Percentiles rank a stretch among this genome's conserved stretches.
Evolutionary conservation across 352 stramenopile genomes (phyloP).

Genomic region (Phytophthora idaei): DNA sequence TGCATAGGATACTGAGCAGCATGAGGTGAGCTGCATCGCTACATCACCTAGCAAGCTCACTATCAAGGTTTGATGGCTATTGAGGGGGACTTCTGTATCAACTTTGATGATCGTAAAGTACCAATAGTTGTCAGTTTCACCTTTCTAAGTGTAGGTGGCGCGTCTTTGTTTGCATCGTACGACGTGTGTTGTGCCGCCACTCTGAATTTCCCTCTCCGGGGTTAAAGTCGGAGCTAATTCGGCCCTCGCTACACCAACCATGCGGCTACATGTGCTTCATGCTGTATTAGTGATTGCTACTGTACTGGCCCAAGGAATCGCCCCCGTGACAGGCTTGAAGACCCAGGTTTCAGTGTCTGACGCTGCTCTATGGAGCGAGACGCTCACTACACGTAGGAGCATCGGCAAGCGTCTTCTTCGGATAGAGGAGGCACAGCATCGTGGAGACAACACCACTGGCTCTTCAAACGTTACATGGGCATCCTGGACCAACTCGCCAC

Average conservation of each 20-base stretch:
- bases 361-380: neutral
- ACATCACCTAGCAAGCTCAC: too few species aligned
- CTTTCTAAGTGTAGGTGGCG: too few species aligned
- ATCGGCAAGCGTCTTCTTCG: neutral
- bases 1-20: too few species aligned
- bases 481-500: neutral
- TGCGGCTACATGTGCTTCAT: neutral
- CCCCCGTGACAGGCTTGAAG: neutral
- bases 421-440: neutral
- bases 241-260: neutral
- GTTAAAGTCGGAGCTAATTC: slow-evolving; percentile 3
- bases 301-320: neutral
- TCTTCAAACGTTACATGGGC: neutral
- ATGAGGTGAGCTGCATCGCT: too few species aligned
- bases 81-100: too few species aligned
- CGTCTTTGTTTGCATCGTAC: neutral
- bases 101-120: too few species aligned
- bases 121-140: too few species aligned
- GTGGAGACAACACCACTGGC: neutral
- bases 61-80: too few species aligned
- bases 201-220: slow-evolving; percentile 5
- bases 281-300: neutral
- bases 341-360: neutral
- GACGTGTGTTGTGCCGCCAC: slow-evolving; percentile 1
- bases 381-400: neutral